These are phyloP conservation scores for Rutidosis leptorrhynchoides DNA, from an alignment of 129 eudicot species.

Conservation along the genomic window DNA sequence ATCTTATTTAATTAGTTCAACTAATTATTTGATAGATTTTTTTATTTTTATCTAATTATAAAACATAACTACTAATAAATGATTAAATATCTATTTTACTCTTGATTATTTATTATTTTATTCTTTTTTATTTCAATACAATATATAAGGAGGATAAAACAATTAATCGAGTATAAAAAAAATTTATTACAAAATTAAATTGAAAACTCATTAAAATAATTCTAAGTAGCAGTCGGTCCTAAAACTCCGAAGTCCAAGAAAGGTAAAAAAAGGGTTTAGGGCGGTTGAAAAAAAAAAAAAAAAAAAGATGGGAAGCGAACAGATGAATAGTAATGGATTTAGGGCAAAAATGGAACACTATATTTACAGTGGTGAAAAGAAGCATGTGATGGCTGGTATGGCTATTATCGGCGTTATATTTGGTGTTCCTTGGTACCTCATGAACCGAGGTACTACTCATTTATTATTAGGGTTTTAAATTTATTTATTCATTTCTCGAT, in stretches of 20 bases:
- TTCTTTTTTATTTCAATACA: no score
- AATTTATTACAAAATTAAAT: no score
- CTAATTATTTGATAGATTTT: no score
- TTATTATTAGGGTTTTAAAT: neutral
- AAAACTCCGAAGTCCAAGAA: neutral
- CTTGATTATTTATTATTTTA: no score
- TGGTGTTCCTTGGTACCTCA: slow-evolving; percentile 84
- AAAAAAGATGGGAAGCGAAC: slow-evolving; percentile 49
- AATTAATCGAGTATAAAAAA: no score
- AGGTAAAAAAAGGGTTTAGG: slow-evolving; percentile 19
- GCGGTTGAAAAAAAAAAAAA: neutral
- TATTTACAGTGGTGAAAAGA: slow-evolving; percentile 88
- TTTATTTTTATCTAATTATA: no score
- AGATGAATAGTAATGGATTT: slow-evolving; percentile 41
- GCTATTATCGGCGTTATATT: slow-evolving; percentile 59
- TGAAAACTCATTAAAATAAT: no score
- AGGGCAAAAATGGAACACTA: slow-evolving; percentile 66
- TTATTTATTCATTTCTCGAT: neutral
- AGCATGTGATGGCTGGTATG: slow-evolving; percentile 79
- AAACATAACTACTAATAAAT: no score
- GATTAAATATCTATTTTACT: no score
- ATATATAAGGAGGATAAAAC: no score
- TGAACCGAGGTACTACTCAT: slow-evolving; percentile 63
- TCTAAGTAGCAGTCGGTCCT: neutral
- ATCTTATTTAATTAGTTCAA: no score